Evolutionary conservation across 2,329 filamentous ascomycete species (phyloP).

Genomic region (Ceratocystis cubensis): DNA sequence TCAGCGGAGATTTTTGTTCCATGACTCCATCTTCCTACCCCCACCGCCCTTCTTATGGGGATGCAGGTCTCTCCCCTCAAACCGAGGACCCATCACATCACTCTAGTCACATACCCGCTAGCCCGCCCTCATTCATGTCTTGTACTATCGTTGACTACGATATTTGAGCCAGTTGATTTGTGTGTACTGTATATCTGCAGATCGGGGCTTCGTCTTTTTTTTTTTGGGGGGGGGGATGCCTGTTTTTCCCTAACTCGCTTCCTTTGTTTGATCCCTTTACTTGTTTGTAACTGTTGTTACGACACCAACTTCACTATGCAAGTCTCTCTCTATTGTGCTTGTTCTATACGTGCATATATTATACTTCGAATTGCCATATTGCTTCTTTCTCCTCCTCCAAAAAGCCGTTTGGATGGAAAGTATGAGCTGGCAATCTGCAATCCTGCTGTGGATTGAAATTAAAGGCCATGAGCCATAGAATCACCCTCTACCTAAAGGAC

Average conservation of each 20-base stretch:
- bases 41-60: slow-evolving; percentile 5
- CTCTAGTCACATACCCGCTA: neutral
- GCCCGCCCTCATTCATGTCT: neutral
- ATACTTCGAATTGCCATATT: neutral
- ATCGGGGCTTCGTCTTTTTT: neutral
- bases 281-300: neutral
- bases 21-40: neutral
- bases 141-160: neutral
- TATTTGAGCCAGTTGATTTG: too few species aligned
- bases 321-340: neutral
- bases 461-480: neutral
- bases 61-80: slow-evolving; percentile 10
- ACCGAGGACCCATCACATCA: neutral
- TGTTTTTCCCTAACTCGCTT: neutral
- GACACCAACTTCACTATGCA: neutral
- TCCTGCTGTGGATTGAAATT: slow-evolving; percentile 2
- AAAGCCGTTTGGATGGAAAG: neutral
- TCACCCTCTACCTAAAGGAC: neutral
- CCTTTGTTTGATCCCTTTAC: neutral
- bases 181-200: neutral
- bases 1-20: neutral
- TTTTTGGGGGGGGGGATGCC: too few species aligned
- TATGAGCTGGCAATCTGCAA: slow-evolving; percentile 8
- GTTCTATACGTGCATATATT: neutral
- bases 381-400: neutral